Conservation (phyloP, 345 rosid genomes). For the Odontarrhena argentea region DNA sequence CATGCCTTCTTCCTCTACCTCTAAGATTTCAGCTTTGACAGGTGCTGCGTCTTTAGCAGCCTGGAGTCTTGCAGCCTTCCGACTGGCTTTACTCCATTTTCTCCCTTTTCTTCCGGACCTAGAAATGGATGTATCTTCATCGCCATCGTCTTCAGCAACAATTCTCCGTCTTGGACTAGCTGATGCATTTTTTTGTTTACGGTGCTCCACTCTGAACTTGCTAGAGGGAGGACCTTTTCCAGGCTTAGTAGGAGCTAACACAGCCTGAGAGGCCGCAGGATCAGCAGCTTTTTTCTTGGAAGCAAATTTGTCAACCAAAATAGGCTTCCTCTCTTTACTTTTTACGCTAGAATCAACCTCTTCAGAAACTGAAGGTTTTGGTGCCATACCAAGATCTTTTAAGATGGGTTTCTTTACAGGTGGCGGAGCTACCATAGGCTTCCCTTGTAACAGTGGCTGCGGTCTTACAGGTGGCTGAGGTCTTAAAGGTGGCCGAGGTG, state of each 20-base stretch:
- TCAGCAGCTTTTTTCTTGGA: slow-evolving; percentile 69
- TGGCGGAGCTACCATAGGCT: slow-evolving; percentile 66
- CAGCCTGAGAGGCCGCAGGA: slow-evolving; percentile 70
- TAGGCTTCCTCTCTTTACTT: slow-evolving; percentile 76
- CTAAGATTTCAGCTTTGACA: slow-evolving; percentile 90
- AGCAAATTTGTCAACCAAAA: slow-evolving; percentile 93
- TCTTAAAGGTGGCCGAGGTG: slow-evolving; percentile 58
- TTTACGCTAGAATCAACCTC: slow-evolving; percentile 50
- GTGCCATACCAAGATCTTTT: slow-evolving; percentile 80
- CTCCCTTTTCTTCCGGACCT: slow-evolving; percentile 87
- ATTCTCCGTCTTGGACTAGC: slow-evolving; percentile 65
- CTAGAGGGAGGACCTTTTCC: slow-evolving; percentile 74
- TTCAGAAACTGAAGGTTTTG: slow-evolving; percentile 45
- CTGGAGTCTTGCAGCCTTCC: slow-evolving; percentile 88
- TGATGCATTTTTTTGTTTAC: slow-evolving; percentile 59
- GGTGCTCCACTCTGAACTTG: slow-evolving; percentile 71
- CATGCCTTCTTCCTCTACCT: slow-evolving; percentile 92
- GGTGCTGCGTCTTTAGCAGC: slow-evolving; percentile 98
- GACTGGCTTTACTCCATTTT: slow-evolving; percentile 96
- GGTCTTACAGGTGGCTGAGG: slow-evolving; percentile 62
- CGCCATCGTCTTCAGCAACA: slow-evolving; percentile 53
- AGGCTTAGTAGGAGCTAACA: slow-evolving; percentile 75
- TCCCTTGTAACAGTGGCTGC: slow-evolving; percentile 73
- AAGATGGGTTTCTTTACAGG: slow-evolving; percentile 63
- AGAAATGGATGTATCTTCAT: slow-evolving; percentile 77